These are phyloP conservation scores for Taphrina confusa DNA, from an alignment of 1,139 yeast species.

Conservation along the genomic window DNA sequence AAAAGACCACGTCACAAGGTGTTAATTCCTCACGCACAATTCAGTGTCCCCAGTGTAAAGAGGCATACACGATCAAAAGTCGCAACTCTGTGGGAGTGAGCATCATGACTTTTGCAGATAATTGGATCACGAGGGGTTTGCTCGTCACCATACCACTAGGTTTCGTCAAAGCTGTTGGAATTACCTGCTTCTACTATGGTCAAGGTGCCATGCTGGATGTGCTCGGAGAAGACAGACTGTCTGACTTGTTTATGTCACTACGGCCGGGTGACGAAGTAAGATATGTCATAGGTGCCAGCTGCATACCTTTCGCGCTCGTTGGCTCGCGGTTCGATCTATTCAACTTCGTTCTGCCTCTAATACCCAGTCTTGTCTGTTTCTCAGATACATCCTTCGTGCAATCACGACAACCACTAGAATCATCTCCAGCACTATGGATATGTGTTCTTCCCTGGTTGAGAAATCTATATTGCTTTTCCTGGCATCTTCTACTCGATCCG, in stretches of 20 bases:
- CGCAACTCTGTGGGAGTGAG: slow-evolving; percentile 23
- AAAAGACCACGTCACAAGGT: slow-evolving; percentile 31
- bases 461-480: slow-evolving; percentile 23
- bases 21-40: slow-evolving; percentile 34
- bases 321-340: slow-evolving; percentile 29
- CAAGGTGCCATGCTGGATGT: slow-evolving; percentile 35
- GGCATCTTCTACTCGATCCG: slow-evolving; percentile 22
- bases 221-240: slow-evolving; percentile 19
- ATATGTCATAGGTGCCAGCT: slow-evolving; percentile 23
- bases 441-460: slow-evolving; percentile 30
- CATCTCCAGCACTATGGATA: slow-evolving; percentile 31
- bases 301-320: slow-evolving; percentile 29
- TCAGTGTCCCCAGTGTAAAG: slow-evolving; percentile 36
- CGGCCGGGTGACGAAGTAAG: slow-evolving; percentile 21
- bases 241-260: slow-evolving; percentile 13
- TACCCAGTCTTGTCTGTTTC: slow-evolving; percentile 32
- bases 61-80: slow-evolving; percentile 23
- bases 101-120: slow-evolving; percentile 23
- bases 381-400: slow-evolving; percentile 30
- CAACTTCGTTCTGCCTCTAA: slow-evolving; percentile 30
- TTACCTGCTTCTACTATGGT: slow-evolving; percentile 25
- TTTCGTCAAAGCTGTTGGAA: slow-evolving; percentile 11
- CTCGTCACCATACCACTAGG: slow-evolving; percentile 28
- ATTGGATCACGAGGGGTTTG: slow-evolving; percentile 13
- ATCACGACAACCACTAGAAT: slow-evolving; percentile 13